Evolutionary conservation across 768 basidiomycete species (phyloP).

Genomic region (Sistotremastrum niveocremeum): DNA sequence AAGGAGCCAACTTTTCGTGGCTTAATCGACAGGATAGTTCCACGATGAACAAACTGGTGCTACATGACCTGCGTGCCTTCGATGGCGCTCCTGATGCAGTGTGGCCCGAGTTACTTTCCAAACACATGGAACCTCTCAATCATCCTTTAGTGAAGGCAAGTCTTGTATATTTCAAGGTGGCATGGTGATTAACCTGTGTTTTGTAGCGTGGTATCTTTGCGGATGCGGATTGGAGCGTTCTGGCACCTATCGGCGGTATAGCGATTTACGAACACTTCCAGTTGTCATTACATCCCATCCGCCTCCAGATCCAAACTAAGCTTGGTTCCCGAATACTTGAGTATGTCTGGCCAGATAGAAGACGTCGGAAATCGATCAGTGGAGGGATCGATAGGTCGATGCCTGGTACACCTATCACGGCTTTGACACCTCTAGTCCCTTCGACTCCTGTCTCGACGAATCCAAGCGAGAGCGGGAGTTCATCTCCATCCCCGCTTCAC

Average conservation of each 20-base stretch:
- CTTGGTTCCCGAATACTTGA: conserved; percentile 74
- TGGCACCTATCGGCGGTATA: conserved; percentile 91
- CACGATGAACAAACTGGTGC: conserved; percentile 58
- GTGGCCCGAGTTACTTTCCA: conserved; percentile 81
- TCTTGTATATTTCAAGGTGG: not conserved
- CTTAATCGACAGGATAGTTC: conserved; percentile 80
- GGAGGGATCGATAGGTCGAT: conserved; percentile 14
- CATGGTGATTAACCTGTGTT: too few relatives aligned
- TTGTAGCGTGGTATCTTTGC: conserved; percentile 58
- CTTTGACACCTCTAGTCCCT: too few relatives aligned
- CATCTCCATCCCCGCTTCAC: conserved; percentile 10
- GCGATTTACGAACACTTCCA: conserved; percentile 76
- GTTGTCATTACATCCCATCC: conserved; percentile 72
- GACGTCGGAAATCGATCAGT: conserved; percentile 6
- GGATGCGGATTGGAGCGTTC: conserved; percentile 63
- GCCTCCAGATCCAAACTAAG: conserved; percentile 73
- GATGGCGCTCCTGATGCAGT: conserved; percentile 71
- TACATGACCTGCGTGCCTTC: conserved; percentile 72
- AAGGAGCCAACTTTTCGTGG: conserved; percentile 69
- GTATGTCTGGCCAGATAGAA: conserved; percentile 71
- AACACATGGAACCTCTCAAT: conserved; percentile 54
- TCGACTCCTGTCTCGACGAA: conserved; percentile 21
- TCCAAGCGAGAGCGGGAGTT: conserved; percentile 15
- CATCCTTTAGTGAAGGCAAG: conserved; percentile 62
- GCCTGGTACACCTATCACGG: conserved; percentile 7